These are phyloP conservation scores for Brassica juncea DNA, from an alignment of 345 rosid genomes.

Conservation along the genomic window DNA sequence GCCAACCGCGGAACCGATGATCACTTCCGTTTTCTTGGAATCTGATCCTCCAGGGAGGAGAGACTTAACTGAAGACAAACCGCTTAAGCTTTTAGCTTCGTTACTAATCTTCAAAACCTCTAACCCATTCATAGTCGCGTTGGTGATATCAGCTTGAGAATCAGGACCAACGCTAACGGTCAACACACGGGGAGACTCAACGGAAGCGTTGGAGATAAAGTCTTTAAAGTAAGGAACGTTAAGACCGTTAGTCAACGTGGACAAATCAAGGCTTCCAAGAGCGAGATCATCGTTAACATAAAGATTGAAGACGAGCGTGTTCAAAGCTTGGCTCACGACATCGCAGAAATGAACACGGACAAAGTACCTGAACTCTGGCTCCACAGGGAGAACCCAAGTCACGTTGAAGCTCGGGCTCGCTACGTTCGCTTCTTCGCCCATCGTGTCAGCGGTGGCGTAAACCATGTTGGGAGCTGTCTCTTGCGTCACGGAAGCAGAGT, in stretches of 20 bases:
- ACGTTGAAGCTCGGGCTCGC: conserved; percentile 71
- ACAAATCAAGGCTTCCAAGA: conserved; percentile 70
- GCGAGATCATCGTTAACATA: conserved; percentile 81
- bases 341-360: conserved; percentile 94
- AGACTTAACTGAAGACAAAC: conserved; percentile 58
- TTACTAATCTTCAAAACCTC: conserved; percentile 92
- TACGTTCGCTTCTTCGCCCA: conserved; percentile 83
- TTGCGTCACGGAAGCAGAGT: conserved; percentile 48
- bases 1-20: conserved; percentile 58
- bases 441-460: conserved; percentile 84
- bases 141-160: conserved; percentile 48
- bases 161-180: conserved; percentile 96
- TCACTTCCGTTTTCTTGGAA: conserved; percentile 40
- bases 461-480: conserved; percentile 91
- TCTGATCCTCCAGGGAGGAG: conserved; percentile 58
- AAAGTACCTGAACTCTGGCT: conserved; percentile 72
- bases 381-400: conserved; percentile 79
- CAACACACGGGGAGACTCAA: conserved; percentile 49
- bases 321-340: conserved; percentile 67
- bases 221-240: conserved; percentile 73
- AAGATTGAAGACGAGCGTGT: conserved; percentile 73
- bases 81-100: conserved; percentile 69
- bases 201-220: conserved; percentile 68
- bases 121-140: conserved; percentile 82
- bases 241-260: conserved; percentile 52